A percentile compares a stretch with the other conserved stretches of the same genome.
phyloP scores from a whole-genome alignment of 495 filamentous ascomycete species.

The Penicillium diatomitis region DNA sequence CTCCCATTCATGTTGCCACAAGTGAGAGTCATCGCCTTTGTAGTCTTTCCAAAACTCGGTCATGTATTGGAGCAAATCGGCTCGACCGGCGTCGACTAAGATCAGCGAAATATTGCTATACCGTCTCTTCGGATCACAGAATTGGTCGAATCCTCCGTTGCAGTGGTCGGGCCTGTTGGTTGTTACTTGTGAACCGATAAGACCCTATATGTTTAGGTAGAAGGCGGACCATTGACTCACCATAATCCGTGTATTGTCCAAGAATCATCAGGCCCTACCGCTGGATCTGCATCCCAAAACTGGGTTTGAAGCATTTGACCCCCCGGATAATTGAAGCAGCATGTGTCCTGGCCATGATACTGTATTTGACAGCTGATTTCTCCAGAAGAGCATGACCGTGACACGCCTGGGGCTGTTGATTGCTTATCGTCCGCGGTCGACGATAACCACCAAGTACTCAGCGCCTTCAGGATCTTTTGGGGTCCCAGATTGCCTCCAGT shows the following conservation, averaged over 20 bases:
- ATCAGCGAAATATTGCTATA: slow-evolving; percentile 67
- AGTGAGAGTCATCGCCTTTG: slow-evolving; percentile 51
- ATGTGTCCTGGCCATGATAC: slow-evolving; percentile 49
- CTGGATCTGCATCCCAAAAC: slow-evolving; percentile 73
- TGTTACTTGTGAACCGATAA: neutral
- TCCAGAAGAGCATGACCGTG: slow-evolving; percentile 34
- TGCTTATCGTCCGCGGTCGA: slow-evolving; percentile 10
- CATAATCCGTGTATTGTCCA: slow-evolving; percentile 92
- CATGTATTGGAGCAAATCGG: slow-evolving; percentile 62
- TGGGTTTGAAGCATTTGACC: slow-evolving; percentile 75
- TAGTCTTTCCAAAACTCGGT: slow-evolving; percentile 67
- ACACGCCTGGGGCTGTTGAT: slow-evolving; percentile 1
- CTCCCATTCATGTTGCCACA: slow-evolving; percentile 85
- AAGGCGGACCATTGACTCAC: slow-evolving; percentile 18
- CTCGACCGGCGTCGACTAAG: slow-evolving; percentile 50
- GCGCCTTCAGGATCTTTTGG: slow-evolving; percentile 32
- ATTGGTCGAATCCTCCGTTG: slow-evolving; percentile 68
- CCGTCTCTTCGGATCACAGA: slow-evolving; percentile 56
- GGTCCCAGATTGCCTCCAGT: slow-evolving; percentile 29
- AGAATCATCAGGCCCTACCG: slow-evolving; percentile 61
- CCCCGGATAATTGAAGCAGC: slow-evolving; percentile 77
- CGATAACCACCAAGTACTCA: slow-evolving; percentile 28
- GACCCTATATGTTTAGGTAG: neutral
- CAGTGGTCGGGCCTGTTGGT: slow-evolving; percentile 66
- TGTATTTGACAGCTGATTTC: slow-evolving; percentile 52